A percentile compares a stretch with the other conserved stretches of the same genome.
phyloP scores from a whole-genome alignment of 208 protist species.

The Tritrichomonas musculus region DNA sequence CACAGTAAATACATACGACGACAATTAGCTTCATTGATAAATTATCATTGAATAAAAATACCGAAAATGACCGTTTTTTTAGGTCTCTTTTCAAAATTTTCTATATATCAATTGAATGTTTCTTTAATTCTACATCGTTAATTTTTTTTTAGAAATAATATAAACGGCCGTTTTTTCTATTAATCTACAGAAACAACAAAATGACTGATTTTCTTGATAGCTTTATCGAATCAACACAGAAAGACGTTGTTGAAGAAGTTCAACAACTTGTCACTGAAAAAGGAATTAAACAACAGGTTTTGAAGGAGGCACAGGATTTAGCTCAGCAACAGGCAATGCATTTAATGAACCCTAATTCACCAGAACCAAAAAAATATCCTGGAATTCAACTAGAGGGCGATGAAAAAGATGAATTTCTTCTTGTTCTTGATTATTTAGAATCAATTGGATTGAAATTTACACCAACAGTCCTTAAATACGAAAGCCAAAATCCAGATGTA shows the following conservation, averaged over 20 bases:
- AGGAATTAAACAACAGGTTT: not conserved
- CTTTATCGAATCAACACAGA: not conserved
- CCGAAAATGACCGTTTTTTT: no score
- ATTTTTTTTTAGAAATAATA: no score
- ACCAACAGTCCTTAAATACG: not conserved
- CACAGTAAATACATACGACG: no score
- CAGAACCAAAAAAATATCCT: not conserved
- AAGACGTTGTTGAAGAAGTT: not conserved
- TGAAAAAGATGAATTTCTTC: conserved; percentile 22
- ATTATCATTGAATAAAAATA: no score
- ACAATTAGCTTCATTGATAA: no score
- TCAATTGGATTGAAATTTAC: conserved; percentile 8
- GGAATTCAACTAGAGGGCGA: not conserved
- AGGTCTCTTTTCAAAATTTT: no score
- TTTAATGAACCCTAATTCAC: not conserved
- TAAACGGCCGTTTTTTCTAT: no score
- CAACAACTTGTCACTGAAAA: not conserved
- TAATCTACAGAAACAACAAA: not conserved
- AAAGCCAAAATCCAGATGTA: conserved; percentile 24
- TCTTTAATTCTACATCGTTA: no score
- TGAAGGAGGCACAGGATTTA: not conserved
- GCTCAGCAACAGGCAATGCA: not conserved
- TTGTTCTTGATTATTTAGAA: conserved; percentile 8
- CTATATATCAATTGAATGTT: no score
- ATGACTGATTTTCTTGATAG: not conserved